A percentile compares a stretch with the other conserved stretches of the same genome.
These are phyloP conservation scores for Ophiostoma triangulosporum DNA, from an alignment of 2,329 filamentous ascomycete genomes.

Conservation along the genomic window DNA sequence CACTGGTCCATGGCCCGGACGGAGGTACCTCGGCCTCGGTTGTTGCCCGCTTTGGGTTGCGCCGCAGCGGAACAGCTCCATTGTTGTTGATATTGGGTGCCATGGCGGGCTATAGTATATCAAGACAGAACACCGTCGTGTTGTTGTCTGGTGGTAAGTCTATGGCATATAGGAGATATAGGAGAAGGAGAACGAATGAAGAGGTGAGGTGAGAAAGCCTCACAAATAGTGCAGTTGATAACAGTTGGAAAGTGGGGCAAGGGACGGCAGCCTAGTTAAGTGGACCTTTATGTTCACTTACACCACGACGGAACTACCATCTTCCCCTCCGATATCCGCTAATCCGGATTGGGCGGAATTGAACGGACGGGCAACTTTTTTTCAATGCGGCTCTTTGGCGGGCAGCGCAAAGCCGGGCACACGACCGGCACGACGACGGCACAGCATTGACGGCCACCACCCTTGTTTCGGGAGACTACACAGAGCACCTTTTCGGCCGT, in stretches of 20 bases:
- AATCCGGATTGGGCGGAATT: background rate
- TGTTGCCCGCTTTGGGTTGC: background rate
- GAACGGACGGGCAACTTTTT: conserved; percentile 3
- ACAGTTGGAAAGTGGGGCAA: background rate
- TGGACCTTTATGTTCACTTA: background rate
- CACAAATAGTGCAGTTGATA: too few species aligned
- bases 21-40: background rate
- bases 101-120: background rate
- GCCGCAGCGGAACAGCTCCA: background rate
- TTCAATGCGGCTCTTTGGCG: conserved; percentile 1
- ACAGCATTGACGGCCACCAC: background rate
- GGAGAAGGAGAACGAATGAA: background rate
- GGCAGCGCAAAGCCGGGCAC: background rate
- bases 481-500: background rate
- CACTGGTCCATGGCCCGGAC: background rate
- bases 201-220: background rate
- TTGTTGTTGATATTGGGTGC: background rate
- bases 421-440: background rate
- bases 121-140: background rate
- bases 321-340: conserved; percentile 1
- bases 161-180: background rate
- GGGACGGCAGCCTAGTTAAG: background rate
- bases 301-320: conserved; percentile 6
- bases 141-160: background rate
- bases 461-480: background rate